phyloP scores from a whole-genome alignment of 2,329 filamentous ascomycete genomes.

The Cladophialophora bantiana region DNA sequence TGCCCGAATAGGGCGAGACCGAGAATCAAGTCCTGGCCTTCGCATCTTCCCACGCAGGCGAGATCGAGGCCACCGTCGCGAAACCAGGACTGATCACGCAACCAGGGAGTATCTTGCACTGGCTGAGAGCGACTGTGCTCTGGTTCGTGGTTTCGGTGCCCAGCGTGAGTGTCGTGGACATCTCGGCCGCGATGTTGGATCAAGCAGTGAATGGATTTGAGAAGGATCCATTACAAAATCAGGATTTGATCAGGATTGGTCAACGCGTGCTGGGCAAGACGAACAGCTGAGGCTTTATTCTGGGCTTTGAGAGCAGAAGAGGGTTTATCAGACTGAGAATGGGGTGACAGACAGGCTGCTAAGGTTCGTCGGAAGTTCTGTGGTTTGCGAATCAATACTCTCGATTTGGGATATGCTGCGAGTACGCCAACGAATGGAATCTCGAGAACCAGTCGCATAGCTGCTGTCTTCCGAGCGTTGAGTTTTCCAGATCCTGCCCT shows the following conservation, averaged over 20 bases:
- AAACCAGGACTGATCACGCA: conserved; percentile 55
- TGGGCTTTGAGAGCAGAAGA: background rate
- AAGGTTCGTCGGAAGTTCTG: background rate
- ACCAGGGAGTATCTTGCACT: conserved; percentile 36
- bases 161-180: conserved; percentile 43
- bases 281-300: background rate
- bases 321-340: background rate
- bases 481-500: background rate
- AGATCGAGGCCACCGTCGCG: conserved; percentile 50
- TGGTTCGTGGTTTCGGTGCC: conserved; percentile 16
- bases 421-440: background rate
- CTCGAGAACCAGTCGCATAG: background rate
- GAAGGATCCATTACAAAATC: conserved; percentile 55
- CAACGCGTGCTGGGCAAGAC: conserved; percentile 29
- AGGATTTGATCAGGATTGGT: conserved; percentile 54
- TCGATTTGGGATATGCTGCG: background rate
- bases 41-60: conserved; percentile 49
- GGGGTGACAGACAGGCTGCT: background rate
- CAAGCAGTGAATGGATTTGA: conserved; percentile 56
- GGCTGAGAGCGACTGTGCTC: conserved; percentile 42
- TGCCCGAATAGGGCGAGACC: conserved; percentile 53
- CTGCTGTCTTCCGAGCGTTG: background rate
- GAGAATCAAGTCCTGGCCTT: conserved; percentile 55
- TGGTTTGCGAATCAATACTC: background rate
- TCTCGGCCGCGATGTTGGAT: conserved; percentile 55